These are phyloP conservation scores for Russula abietina DNA, from an alignment of 768 basidiomycete genomes.

Conservation along the genomic window DNA sequence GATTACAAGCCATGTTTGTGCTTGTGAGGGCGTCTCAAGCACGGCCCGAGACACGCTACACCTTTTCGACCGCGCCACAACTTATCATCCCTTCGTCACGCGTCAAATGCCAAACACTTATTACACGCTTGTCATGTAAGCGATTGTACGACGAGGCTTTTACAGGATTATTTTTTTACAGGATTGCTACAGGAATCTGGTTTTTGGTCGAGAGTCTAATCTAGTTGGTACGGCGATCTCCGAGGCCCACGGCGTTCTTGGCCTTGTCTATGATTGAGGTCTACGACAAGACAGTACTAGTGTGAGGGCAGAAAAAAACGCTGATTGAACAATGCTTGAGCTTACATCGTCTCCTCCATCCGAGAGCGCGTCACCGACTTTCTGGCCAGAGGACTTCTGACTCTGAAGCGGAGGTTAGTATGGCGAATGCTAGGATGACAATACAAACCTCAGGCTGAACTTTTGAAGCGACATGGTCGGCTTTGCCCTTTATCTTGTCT, in stretches of 20 bases:
- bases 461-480: not conserved
- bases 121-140: not conserved
- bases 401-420: not conserved
- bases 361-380: constrained; percentile 3
- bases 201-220: not conserved
- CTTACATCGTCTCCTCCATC: not conserved
- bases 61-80: not conserved
- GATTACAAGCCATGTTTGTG: too few relatives aligned
- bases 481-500: not conserved
- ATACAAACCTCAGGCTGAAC: constrained; percentile 4
- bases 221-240: not conserved
- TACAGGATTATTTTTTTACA: constrained; percentile 1
- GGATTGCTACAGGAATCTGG: not conserved
- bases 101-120: not conserved
- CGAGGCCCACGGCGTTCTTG: not conserved
- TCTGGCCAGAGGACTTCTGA: not conserved
- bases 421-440: not conserved
- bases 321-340: not conserved
- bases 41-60: too few relatives aligned
- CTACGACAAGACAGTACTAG: not conserved
- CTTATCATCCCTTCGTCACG: not conserved
- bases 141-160: not conserved
- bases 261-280: not conserved
- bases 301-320: not conserved
- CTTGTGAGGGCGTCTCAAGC: too few relatives aligned